A percentile compares a stretch with the other conserved stretches of the same genome.
These are phyloP conservation scores for Scheffersomyces ergatensis DNA, from an alignment of 805 yeast species.

Conservation along the genomic window DNA sequence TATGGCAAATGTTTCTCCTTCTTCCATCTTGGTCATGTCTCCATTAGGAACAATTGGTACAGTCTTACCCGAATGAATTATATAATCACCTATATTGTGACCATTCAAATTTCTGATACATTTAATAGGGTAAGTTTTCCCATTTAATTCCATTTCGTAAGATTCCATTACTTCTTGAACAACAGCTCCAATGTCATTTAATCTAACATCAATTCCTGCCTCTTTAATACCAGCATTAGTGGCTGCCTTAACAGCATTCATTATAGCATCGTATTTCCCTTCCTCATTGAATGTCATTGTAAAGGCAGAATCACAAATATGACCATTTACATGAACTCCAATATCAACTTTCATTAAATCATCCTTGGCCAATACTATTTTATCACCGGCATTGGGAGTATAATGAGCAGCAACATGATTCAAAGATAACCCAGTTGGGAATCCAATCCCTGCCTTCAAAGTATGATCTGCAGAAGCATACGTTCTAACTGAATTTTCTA, in stretches of 20 bases:
- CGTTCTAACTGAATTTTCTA: slow-evolving; percentile 81
- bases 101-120: slow-evolving; percentile 92
- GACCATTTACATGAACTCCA: slow-evolving; percentile 95
- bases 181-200: slow-evolving; percentile 94
- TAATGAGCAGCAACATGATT: slow-evolving; percentile 97
- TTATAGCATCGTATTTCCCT: slow-evolving; percentile 66
- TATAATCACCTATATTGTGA: slow-evolving; percentile 81
- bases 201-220: slow-evolving; percentile 93
- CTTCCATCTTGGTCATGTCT: slow-evolving; percentile 97
- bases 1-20: slow-evolving; percentile 96
- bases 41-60: slow-evolving; percentile 95
- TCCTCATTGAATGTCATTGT: slow-evolving; percentile 79
- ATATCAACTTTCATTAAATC: slow-evolving; percentile 97
- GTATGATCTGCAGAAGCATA: slow-evolving; percentile 66
- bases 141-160: slow-evolving; percentile 87
- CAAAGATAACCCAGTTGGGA: slow-evolving; percentile 95
- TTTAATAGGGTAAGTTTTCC: slow-evolving; percentile 80
- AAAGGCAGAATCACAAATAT: slow-evolving; percentile 92
- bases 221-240: slow-evolving; percentile 90
- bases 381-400: slow-evolving; percentile 95
- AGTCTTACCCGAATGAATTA: slow-evolving; percentile 91
- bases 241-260: slow-evolving; percentile 87
- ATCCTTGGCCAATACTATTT: slow-evolving; percentile 71
- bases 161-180: slow-evolving; percentile 97
- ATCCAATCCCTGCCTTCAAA: slow-evolving; percentile 83